phyloP scores from a whole-genome alignment of 2,329 filamentous ascomycete species.

The Sporothrix brunneoviolacea region DNA sequence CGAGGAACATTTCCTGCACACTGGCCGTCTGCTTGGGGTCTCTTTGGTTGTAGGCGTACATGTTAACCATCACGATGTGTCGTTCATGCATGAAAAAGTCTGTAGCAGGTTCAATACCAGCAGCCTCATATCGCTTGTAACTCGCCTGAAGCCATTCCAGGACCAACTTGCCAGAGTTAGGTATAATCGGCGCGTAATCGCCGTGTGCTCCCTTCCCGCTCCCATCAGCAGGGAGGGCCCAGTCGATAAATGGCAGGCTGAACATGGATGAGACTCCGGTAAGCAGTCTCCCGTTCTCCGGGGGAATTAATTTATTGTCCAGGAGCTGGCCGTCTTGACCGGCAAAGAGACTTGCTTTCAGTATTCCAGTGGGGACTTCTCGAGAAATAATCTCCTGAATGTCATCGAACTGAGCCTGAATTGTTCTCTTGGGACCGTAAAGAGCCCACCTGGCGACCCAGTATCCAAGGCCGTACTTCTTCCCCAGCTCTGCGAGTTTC shows the following conservation, averaged over 20 bases:
- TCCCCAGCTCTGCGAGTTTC: neutral
- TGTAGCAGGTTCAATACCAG: neutral
- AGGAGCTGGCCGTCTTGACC: neutral
- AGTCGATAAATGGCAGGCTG: conserved; percentile 1
- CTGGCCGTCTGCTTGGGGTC: neutral
- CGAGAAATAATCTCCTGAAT: neutral
- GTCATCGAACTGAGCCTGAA: neutral
- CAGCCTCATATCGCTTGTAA: neutral
- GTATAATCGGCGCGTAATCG: neutral
- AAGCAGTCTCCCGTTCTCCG: neutral
- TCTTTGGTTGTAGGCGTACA: neutral
- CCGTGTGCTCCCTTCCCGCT: neutral
- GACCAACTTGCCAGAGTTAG: neutral
- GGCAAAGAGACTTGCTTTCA: neutral
- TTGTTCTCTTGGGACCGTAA: neutral
- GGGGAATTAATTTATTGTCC: neutral
- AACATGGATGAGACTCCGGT: neutral
- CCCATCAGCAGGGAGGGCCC: neutral
- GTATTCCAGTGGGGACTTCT: neutral
- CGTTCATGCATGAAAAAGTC: conserved; percentile 4
- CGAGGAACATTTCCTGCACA: neutral
- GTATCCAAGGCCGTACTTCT: neutral
- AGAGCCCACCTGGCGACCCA: neutral
- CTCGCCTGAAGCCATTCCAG: neutral
- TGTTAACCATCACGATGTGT: neutral